Base-by-base conservation (phyloP, 2,329 filamentous ascomycete genomes). In the Escovopsis weberi region DNA sequence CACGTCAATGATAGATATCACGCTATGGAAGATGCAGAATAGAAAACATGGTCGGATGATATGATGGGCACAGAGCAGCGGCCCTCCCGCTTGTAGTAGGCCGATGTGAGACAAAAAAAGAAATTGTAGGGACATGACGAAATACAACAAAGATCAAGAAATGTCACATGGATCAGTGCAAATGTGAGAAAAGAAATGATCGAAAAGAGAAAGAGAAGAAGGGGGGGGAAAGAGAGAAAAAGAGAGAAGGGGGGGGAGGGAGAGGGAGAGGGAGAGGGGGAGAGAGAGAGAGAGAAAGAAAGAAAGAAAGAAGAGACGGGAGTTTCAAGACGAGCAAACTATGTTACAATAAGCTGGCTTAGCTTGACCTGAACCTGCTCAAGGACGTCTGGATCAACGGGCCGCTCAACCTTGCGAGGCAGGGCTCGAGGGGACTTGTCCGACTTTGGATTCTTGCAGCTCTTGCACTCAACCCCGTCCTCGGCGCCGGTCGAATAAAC, bases 361-460 rank as follows among this genome's bases (percentile, higher is more conserved):
- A 82, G 59, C 47, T 71, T 78, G 40, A 63, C 68, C 50, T 80
- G 70, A 18, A 83, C 63, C 39, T 64, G 66, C 53, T 67, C 68
- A 42, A 82, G 52, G 6, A 82, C 59, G 10, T 75, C 73, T 1
- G 75, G 75, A 53, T 83, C 76, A 2, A 72, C 74, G 51, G 72
- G 68, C 1, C 72, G 74, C 43, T 80, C 75, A 26, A 76, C 67
- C 54, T 74, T 78, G 50, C 70, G 73, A 12, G 75, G 72, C 44
- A 69, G 70, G 45, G 69, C 66, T 40, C 80, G 68, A 12, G 68
- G 67, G 53, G 79, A 84, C 42, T 68, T 62, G 2, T 66, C 60
- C 52, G 79, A 80, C 49, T 78, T 76, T 46, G 68, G 60, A 51
- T 80, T 72, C 2, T 68, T 65, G 53, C 82, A 86, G 12, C 69